These are phyloP conservation scores for Colletotrichum sp. DNA, from an alignment of 2,329 filamentous ascomycete species.

Conservation along the genomic window DNA sequence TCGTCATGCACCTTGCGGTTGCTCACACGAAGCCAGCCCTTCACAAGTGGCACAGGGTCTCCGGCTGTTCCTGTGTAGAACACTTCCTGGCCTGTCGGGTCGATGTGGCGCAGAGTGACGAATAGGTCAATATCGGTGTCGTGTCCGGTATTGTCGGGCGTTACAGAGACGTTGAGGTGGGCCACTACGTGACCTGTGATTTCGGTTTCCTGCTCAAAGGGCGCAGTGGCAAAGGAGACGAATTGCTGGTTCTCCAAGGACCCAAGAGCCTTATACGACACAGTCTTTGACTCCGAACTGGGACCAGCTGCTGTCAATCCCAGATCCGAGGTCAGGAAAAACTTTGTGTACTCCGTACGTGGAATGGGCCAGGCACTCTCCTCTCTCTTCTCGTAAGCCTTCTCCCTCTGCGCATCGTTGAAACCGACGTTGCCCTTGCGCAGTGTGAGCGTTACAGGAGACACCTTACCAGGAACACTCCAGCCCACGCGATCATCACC, in stretches of 20 bases:
- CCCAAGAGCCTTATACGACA: conserved; percentile 66
- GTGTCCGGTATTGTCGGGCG: conserved; percentile 49
- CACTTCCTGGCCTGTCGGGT: conserved; percentile 58
- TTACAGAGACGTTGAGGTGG: conserved; percentile 68
- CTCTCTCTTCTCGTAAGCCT: conserved; percentile 55
- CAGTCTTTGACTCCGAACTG: conserved; percentile 25
- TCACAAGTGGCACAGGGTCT: conserved; percentile 65
- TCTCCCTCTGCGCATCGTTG: conserved; percentile 68
- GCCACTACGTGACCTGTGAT: conserved; percentile 72
- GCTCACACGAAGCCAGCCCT: conserved; percentile 67
- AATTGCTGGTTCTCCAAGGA: conserved; percentile 57
- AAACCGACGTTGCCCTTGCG: conserved; percentile 71
- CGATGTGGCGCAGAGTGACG: conserved; percentile 65
- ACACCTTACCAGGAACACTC: conserved; percentile 60
- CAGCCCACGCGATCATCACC: conserved; percentile 68
- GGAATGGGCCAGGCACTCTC: conserved; percentile 73
- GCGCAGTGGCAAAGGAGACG: conserved; percentile 61
- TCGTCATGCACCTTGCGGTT: conserved; percentile 58
- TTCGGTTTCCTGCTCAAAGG: conserved; percentile 69
- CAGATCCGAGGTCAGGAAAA: conserved; percentile 57
- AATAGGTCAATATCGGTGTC: conserved; percentile 67
- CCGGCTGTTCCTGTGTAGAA: conserved; percentile 71
- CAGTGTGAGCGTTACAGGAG: conserved; percentile 65
- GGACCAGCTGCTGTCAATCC: conserved; percentile 39
- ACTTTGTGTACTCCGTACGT: conserved; percentile 67